phyloP scores from a whole-genome alignment of 768 basidiomycete species.

The Hysterangium stoloniferum region DNA sequence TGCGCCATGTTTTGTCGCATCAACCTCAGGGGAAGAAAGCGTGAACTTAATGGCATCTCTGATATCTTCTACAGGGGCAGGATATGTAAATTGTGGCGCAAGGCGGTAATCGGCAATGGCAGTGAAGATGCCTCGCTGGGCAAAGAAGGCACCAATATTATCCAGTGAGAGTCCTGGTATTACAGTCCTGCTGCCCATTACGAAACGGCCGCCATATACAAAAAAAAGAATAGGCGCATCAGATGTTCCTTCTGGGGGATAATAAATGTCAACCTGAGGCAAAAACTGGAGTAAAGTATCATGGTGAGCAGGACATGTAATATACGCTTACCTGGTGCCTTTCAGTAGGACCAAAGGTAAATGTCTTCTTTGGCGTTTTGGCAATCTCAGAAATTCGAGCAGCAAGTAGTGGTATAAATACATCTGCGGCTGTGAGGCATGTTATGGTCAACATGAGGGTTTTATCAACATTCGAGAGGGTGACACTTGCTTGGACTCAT shows the following conservation, averaged over 20 bases:
- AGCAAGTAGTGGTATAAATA: conserved; percentile 38
- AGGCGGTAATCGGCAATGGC: conserved; percentile 65
- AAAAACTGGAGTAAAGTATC: too few species aligned
- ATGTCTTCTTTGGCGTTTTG: conserved; percentile 42
- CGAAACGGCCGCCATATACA: conserved; percentile 61
- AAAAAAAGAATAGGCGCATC: conserved; percentile 50
- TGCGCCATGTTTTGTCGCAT: conserved; percentile 14
- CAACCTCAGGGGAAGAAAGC: background rate
- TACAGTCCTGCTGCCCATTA: conserved; percentile 37
- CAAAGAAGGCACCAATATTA: conserved; percentile 56
- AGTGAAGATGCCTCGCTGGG: conserved; percentile 49
- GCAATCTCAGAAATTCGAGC: conserved; percentile 39
- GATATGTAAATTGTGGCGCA: conserved; percentile 48
- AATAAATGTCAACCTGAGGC: conserved; percentile 61
- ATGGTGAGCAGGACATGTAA: too few species aligned
- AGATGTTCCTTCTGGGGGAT: conserved; percentile 29
- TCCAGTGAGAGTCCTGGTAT: conserved; percentile 46
- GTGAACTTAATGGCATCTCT: conserved; percentile 52
- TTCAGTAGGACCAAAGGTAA: conserved; percentile 46
- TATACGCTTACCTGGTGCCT: conserved; percentile 49
- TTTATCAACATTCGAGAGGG: too few species aligned
- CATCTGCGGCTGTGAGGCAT: background rate
- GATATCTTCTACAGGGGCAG: conserved; percentile 46
- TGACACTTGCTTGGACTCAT: too few species aligned
- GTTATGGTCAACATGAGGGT: background rate